These are phyloP conservation scores for Stipa capillata DNA, from an alignment of 176 grass and related monocot genomes.

Conservation along the genomic window DNA sequence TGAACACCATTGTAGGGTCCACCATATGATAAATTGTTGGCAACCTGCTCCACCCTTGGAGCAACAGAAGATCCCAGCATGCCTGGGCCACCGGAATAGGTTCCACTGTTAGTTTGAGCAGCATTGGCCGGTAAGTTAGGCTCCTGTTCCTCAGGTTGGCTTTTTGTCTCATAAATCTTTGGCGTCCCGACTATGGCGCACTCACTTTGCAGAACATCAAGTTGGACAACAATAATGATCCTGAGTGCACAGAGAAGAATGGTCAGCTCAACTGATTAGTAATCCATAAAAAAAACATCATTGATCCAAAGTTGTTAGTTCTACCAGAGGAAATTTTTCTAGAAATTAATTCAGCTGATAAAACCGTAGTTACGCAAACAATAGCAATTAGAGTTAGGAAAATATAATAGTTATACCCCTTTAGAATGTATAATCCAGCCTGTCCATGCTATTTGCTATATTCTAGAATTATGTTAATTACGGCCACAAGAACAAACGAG, in stretches of 20 bases:
- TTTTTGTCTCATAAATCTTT: slow-evolving; percentile 21
- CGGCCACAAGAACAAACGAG: neutral
- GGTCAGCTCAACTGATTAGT: neutral
- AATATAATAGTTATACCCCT: neutral
- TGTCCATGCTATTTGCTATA: neutral
- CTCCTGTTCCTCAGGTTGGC: neutral
- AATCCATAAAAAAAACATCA: neutral
- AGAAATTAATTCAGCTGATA: neutral
- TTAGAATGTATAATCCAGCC: neutral
- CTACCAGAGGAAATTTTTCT: neutral
- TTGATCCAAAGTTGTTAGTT: neutral
- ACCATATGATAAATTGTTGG: slow-evolving; percentile 38
- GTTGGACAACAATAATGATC: slow-evolving; percentile 64
- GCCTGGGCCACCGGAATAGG: slow-evolving; percentile 5
- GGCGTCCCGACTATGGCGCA: slow-evolving; percentile 39
- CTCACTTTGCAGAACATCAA: slow-evolving; percentile 45
- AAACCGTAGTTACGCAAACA: neutral
- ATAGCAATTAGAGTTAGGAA: neutral
- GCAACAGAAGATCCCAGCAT: slow-evolving; percentile 13
- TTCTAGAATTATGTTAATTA: neutral
- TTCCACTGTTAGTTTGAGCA: slow-evolving; percentile 27
- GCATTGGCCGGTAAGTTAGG: slow-evolving; percentile 13
- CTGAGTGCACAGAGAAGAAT: slow-evolving; percentile 33
- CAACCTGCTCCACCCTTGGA: slow-evolving; percentile 11
- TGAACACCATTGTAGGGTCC: slow-evolving; percentile 19